Conservation (phyloP, 2,329 filamentous ascomycete genomes). For the Diaporthe australafricana region DNA sequence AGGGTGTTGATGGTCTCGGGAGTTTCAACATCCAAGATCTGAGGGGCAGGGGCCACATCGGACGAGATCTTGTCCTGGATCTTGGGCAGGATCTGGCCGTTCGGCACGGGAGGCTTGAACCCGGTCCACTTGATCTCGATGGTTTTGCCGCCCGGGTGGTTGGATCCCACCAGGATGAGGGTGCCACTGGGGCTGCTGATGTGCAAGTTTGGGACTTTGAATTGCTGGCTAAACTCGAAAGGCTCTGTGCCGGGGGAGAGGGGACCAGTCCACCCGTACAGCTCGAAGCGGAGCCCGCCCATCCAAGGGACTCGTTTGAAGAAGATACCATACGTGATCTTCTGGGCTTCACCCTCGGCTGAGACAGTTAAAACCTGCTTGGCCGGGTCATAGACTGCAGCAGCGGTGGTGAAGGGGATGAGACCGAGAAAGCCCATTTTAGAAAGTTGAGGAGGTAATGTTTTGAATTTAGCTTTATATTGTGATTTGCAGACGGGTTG, state of each 20-base stretch:
- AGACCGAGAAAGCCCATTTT: neutral
- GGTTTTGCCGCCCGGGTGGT: neutral
- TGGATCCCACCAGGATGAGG: neutral
- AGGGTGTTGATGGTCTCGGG: neutral
- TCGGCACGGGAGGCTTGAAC: neutral
- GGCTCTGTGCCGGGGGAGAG: neutral
- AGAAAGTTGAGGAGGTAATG: neutral
- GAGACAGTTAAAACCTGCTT: neutral
- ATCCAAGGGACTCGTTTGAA: neutral
- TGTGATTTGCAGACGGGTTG: neutral
- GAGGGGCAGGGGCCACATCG: neutral
- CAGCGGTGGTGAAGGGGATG: neutral
- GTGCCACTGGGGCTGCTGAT: neutral
- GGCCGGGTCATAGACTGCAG: neutral
- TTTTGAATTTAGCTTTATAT: neutral
- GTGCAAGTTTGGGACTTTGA: neutral
- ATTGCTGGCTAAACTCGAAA: neutral
- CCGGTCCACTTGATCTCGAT: neutral
- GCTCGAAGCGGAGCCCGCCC: neutral
- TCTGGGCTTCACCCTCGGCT: neutral
- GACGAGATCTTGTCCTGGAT: neutral
- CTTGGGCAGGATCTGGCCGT: neutral
- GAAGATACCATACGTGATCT: neutral
- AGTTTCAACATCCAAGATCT: neutral
- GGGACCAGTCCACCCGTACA: neutral